A percentile compares a stretch with the other conserved stretches of the same genome.
These are phyloP conservation scores for Cercospora sp. DNA, from an alignment of 2,329 filamentous ascomycete genomes.

Conservation along the genomic window DNA sequence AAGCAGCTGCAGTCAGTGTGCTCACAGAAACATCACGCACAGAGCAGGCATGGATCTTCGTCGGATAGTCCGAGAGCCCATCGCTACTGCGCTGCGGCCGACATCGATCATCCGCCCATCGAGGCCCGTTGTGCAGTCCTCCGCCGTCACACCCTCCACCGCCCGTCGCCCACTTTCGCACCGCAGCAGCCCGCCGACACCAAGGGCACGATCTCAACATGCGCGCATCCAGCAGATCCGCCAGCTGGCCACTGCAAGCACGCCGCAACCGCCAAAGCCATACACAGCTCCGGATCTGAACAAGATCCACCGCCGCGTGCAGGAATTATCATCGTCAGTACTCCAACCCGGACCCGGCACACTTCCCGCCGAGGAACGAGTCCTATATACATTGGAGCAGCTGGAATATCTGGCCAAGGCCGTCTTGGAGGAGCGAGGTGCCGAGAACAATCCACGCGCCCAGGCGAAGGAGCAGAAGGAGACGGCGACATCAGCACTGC, in stretches of 20 bases:
- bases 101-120: not conserved
- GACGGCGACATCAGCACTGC: constrained; percentile 57
- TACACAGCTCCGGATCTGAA: constrained; percentile 19
- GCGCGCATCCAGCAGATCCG: constrained; percentile 13
- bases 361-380: constrained; percentile 34
- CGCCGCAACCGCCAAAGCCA: constrained; percentile 10
- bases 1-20: not conserved
- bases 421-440: constrained; percentile 29
- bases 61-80: not conserved
- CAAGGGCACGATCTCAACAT: constrained; percentile 4
- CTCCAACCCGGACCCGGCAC: constrained; percentile 28
- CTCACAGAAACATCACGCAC: not conserved
- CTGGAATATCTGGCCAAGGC: constrained; percentile 32
- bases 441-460: constrained; percentile 6
- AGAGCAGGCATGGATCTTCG: not conserved
- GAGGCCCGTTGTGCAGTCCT: not conserved
- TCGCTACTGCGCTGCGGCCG: not conserved
- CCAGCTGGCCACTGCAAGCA: not conserved
- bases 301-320: constrained; percentile 31
- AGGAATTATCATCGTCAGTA: constrained; percentile 31
- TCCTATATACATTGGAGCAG: constrained; percentile 38
- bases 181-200: not conserved
- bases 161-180: not conserved
- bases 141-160: not conserved
- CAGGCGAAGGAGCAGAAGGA: constrained; percentile 15